Percentiles rank a stretch among this genome's conserved stretches.
These are phyloP conservation scores for Adansonia digitata DNA, from an alignment of 345 rosid species.

Conservation along the genomic window DNA sequence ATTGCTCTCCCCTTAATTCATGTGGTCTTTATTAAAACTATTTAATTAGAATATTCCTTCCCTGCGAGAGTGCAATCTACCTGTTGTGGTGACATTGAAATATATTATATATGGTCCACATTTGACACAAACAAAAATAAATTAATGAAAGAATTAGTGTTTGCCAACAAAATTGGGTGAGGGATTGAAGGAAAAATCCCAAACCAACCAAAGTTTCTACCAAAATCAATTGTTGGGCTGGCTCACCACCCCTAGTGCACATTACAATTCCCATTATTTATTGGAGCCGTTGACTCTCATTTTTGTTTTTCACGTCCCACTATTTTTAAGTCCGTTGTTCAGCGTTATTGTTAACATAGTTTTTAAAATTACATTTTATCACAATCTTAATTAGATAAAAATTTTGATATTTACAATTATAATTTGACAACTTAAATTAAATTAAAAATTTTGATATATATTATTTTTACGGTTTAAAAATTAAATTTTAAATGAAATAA, in stretches of 20 bases:
- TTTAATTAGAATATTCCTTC: too few species aligned
- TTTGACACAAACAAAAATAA: neutral
- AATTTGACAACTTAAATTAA: too few species aligned
- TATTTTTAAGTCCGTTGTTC: too few species aligned
- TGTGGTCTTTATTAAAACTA: too few species aligned
- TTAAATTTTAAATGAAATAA: too few species aligned
- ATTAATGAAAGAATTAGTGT: neutral
- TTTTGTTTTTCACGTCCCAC: slow-evolving; percentile 27
- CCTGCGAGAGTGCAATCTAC: too few species aligned
- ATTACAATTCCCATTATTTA: neutral
- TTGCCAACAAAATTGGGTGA: neutral
- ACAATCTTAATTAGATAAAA: too few species aligned
- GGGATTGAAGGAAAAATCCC: neutral
- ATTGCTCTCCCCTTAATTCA: too few species aligned
- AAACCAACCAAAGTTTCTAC: neutral
- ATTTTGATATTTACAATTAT: too few species aligned
- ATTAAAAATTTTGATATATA: too few species aligned
- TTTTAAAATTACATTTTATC: neutral
- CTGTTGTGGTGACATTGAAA: neutral
- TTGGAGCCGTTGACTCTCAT: slow-evolving; percentile 19
- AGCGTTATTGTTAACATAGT: too few species aligned
- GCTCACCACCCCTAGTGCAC: slow-evolving; percentile 14
- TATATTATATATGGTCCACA: neutral
- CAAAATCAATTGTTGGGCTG: neutral
- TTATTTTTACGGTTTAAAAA: neutral